These are phyloP conservation scores for Hypocrella siamensis DNA, from an alignment of 2,329 filamentous ascomycete species.

Conservation along the genomic window DNA sequence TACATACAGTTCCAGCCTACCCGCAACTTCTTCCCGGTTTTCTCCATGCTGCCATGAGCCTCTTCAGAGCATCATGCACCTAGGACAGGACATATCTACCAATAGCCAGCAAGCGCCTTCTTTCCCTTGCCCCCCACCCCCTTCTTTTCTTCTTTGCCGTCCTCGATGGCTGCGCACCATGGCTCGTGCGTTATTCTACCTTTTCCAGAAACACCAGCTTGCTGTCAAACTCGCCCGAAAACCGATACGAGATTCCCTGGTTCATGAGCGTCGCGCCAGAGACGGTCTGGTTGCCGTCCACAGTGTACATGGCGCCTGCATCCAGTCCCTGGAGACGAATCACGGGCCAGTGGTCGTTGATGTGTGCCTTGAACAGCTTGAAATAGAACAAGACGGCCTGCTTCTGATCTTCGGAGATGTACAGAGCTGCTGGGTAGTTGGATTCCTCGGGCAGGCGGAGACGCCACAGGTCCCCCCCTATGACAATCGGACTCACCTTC, in stretches of 20 bases:
- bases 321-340: constrained; percentile 43
- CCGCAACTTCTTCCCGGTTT: too few relatives aligned
- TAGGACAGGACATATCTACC: too few relatives aligned
- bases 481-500: constrained; percentile 41
- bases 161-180: too few relatives aligned
- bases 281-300: constrained; percentile 34
- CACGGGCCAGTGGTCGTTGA: constrained; percentile 35
- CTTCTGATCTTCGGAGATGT: constrained; percentile 33
- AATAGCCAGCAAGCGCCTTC: too few relatives aligned
- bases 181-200: constrained; percentile 3
- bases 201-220: constrained; percentile 38
- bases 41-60: too few relatives aligned
- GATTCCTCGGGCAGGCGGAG: constrained; percentile 40
- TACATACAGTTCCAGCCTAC: too few relatives aligned
- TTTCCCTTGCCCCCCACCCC: too few relatives aligned
- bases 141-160: too few relatives aligned
- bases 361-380: constrained; percentile 30
- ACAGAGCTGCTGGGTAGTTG: constrained; percentile 47
- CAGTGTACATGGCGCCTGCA: constrained; percentile 31
- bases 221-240: constrained; percentile 36
- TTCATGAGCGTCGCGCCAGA: constrained; percentile 49
- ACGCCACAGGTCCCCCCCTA: constrained; percentile 43
- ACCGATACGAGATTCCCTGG: constrained; percentile 36
- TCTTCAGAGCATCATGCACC: too few relatives aligned
- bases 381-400: constrained; percentile 43